Percentiles rank a stretch among this genome's conserved stretches.
Evolutionary conservation across 352 stramenopile genomes (phyloP).

Genomic region (Phytopythium cucurbitacearum): DNA sequence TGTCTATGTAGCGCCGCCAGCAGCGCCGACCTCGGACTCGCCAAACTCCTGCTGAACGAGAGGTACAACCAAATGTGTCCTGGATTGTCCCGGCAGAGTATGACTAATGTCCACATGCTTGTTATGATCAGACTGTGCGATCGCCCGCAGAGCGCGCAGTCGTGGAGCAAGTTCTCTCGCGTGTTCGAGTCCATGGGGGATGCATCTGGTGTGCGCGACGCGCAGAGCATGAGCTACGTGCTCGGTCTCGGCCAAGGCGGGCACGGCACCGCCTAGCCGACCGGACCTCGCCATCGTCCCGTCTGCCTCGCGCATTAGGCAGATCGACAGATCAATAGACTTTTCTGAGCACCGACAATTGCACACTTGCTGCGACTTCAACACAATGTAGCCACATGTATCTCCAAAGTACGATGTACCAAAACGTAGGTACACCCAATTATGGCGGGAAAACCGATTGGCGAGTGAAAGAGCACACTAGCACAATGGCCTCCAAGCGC

Average conservation of each 20-base stretch:
- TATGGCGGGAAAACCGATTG: conserved; percentile 14
- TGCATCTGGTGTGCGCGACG: conserved; percentile 65
- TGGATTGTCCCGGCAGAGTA: not conserved
- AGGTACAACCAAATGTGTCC: conserved; percentile 18
- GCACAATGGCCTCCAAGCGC: conserved; percentile 64
- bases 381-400: conserved; percentile 1
- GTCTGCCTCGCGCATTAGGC: not conserved
- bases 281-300: not conserved
- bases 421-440: not conserved
- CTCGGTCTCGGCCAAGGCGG: conserved; percentile 74
- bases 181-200: conserved; percentile 70
- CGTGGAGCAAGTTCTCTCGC: conserved; percentile 73
- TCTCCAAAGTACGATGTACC: not conserved
- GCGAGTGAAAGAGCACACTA: not conserved
- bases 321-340: not conserved
- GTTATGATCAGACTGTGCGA: conserved; percentile 40
- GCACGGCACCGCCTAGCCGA: conserved; percentile 62
- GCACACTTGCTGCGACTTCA: not conserved
- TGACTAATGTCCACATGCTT: not conserved
- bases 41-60: conserved; percentile 82
- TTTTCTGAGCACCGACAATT: too few species aligned
- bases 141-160: conserved; percentile 74
- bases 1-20: conserved; percentile 48
- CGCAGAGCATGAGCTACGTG: conserved; percentile 88
- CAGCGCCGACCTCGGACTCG: conserved; percentile 60